A percentile compares a stretch with the other conserved stretches of the same genome.
Conservation (phyloP, 106 monocot species). For the Dendrobium catenatum region DNA sequence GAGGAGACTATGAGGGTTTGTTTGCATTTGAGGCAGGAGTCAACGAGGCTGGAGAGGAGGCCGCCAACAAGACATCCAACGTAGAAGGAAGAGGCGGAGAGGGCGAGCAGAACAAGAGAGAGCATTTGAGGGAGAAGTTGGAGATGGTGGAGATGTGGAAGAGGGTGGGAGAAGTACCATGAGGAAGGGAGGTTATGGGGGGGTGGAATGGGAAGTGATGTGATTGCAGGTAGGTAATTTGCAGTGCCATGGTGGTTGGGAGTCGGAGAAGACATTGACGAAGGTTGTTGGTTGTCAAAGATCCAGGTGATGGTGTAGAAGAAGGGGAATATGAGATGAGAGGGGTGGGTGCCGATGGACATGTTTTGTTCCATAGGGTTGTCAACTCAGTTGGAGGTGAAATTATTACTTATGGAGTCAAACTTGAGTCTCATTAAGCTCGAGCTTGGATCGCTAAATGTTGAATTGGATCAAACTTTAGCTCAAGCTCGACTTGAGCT, state of each 20-base stretch:
- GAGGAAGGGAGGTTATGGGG: background rate
- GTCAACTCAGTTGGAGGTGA: background rate
- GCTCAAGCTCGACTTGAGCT: too few relatives aligned
- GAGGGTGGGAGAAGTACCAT: constrained; percentile 12
- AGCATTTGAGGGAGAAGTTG: constrained; percentile 20
- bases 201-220: background rate
- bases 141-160: constrained; percentile 13
- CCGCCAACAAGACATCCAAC: constrained; percentile 26
- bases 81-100: constrained; percentile 23
- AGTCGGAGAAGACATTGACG: constrained; percentile 33
- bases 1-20: constrained; percentile 21
- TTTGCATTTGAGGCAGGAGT: constrained; percentile 29
- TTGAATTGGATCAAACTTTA: too few relatives aligned
- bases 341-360: background rate
- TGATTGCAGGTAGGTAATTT: background rate
- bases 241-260: constrained; percentile 22
- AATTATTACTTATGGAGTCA: too few relatives aligned
- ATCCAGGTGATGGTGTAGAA: constrained; percentile 21
- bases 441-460: too few relatives aligned
- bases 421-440: too few relatives aligned
- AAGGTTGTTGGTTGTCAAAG: constrained; percentile 37
- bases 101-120: background rate
- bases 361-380: constrained; percentile 9
- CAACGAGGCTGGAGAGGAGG: constrained; percentile 19
- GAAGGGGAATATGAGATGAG: constrained; percentile 18